These are phyloP conservation scores for Acmispon strigosus DNA, from an alignment of 306 rosid genomes.

Conservation along the genomic window DNA sequence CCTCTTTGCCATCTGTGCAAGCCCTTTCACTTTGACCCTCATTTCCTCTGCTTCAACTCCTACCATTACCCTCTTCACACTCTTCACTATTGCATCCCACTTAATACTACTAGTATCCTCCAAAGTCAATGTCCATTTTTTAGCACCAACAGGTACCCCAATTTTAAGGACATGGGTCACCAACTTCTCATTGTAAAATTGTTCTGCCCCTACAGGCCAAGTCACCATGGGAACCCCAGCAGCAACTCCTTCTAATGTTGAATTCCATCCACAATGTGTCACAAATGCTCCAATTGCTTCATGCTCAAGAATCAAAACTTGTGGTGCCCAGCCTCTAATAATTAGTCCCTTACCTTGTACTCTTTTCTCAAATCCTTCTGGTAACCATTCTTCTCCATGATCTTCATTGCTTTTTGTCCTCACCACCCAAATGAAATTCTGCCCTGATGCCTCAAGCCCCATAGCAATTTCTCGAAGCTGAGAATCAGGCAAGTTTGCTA, in stretches of 20 bases:
- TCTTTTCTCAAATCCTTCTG: constrained; percentile 36
- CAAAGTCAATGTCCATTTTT: neutral
- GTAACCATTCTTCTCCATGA: constrained; percentile 17
- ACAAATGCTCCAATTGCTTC: constrained; percentile 32
- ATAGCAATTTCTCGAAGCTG: constrained; percentile 47
- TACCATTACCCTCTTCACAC: constrained; percentile 13
- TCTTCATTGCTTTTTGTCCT: neutral
- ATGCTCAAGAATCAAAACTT: constrained; percentile 30
- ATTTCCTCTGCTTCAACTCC: constrained; percentile 29
- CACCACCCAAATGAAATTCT: constrained; percentile 46
- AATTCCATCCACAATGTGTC: constrained; percentile 52
- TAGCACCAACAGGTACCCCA: constrained; percentile 24
- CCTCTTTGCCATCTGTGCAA: neutral
- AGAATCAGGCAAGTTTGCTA: constrained; percentile 16
- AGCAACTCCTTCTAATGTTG: constrained; percentile 34
- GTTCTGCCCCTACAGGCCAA: constrained; percentile 30
- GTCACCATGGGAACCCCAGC: constrained; percentile 43
- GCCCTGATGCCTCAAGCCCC: constrained; percentile 46
- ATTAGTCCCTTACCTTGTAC: constrained; percentile 33
- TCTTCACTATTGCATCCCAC: constrained; percentile 15
- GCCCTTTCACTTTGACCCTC: neutral
- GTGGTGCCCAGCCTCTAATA: constrained; percentile 48
- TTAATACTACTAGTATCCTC: neutral
- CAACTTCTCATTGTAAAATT: constrained; percentile 43
- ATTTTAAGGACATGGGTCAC: constrained; percentile 10